phyloP scores from a whole-genome alignment of 805 yeast genomes.

The Barnettozyma siamensis region DNA sequence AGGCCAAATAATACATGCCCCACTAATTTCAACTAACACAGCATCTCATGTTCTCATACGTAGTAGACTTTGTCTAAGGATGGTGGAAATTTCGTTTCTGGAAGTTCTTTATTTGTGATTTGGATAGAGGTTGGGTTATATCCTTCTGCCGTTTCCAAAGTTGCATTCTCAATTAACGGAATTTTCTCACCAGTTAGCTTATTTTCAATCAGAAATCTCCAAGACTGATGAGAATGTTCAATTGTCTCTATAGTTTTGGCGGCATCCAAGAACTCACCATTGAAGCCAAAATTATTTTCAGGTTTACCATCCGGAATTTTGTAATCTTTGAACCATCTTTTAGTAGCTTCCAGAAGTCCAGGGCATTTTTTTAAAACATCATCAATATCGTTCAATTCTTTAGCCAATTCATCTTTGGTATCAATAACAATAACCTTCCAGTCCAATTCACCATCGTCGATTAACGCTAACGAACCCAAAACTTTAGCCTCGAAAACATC shows the following conservation, averaged over 20 bases:
- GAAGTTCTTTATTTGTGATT: slow-evolving; percentile 18
- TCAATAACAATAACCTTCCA: slow-evolving; percentile 84
- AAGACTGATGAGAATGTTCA: slow-evolving; percentile 59
- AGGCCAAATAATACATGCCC: too few relatives aligned
- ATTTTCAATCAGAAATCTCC: slow-evolving; percentile 53
- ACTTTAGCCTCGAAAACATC: slow-evolving; percentile 61
- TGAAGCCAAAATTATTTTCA: slow-evolving; percentile 66
- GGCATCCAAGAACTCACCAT: slow-evolving; percentile 58
- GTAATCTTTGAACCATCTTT: slow-evolving; percentile 78
- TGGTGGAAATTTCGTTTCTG: slow-evolving; percentile 34
- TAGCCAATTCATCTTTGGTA: slow-evolving; percentile 57
- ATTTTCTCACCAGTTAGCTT: slow-evolving; percentile 30
- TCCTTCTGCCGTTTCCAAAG: slow-evolving; percentile 46
- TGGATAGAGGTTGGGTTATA: slow-evolving; percentile 30
- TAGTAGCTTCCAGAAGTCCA: slow-evolving; percentile 61
- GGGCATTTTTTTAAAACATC: slow-evolving; percentile 70
- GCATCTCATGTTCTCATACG: slow-evolving; percentile 6
- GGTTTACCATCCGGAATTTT: slow-evolving; percentile 81
- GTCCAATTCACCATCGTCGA: slow-evolving; percentile 94
- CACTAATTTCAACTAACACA: too few relatives aligned
- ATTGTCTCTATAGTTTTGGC: slow-evolving; percentile 55
- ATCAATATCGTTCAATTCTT: slow-evolving; percentile 50
- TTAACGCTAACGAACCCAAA: slow-evolving; percentile 70
- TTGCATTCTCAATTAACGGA: slow-evolving; percentile 45
- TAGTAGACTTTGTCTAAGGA: slow-evolving; percentile 34